Conservation (phyloP, 495 filamentous ascomycete genomes). For the Bacidia gigantensis region DNA sequence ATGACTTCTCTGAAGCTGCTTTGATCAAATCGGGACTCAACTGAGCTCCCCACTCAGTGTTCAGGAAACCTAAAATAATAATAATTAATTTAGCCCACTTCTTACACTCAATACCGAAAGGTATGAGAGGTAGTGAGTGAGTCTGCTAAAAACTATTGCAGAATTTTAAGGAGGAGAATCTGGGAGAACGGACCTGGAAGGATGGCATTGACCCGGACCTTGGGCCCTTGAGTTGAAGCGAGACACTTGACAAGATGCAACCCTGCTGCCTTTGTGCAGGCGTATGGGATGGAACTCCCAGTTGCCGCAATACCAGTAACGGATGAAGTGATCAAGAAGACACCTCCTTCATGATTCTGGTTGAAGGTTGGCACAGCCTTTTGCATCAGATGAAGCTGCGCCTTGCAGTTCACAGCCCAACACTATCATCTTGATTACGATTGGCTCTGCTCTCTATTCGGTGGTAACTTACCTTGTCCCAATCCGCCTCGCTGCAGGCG, state of each 20-base stretch:
- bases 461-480: conserved; percentile 44
- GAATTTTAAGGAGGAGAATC: too few relatives aligned
- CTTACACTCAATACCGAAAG: too few relatives aligned
- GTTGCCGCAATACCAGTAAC: conserved; percentile 37
- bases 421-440: too few relatives aligned
- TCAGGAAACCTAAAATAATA: too few relatives aligned
- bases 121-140: too few relatives aligned
- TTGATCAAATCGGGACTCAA: conserved; percentile 32
- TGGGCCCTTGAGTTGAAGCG: conserved; percentile 50
- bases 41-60: conserved; percentile 55
- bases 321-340: conserved; percentile 54
- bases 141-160: too few relatives aligned
- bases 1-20: conserved; percentile 24
- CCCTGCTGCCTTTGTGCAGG: conserved; percentile 50
- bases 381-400: conserved; percentile 46
- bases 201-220: conserved; percentile 53
- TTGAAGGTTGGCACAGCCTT: conserved; percentile 52
- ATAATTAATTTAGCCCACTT: too few relatives aligned
- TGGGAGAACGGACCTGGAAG: too few relatives aligned
- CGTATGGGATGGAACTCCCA: conserved; percentile 52
- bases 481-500: conserved; percentile 49
- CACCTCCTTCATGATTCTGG: conserved; percentile 53
- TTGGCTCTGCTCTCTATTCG: too few relatives aligned
- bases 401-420: conserved; percentile 58
- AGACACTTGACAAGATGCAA: conserved; percentile 62